Evolutionary conservation across 352 stramenopile genomes (phyloP).

Genomic region (Achlya hypogyna): DNA sequence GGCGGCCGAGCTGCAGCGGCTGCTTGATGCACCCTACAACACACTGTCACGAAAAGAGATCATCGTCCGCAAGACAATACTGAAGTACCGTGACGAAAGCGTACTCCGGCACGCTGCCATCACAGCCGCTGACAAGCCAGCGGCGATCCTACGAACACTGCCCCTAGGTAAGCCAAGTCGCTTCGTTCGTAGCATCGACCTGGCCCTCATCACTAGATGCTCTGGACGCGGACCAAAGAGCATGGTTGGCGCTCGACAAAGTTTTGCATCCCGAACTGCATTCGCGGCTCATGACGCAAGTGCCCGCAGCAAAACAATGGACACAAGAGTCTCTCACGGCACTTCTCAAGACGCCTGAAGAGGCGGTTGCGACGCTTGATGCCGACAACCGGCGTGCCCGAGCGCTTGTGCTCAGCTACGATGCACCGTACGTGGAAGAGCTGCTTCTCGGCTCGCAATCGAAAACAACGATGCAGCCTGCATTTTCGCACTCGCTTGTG

Average conservation of each 20-base stretch:
- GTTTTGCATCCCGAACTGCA: conserved; percentile 68
- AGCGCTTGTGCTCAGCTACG: conserved; percentile 56
- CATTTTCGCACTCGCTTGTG: conserved; percentile 29
- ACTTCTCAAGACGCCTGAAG: conserved; percentile 53
- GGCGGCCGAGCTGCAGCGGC: conserved; percentile 51
- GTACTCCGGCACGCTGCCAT: not conserved
- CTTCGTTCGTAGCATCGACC: no score
- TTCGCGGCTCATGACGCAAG: conserved; percentile 36
- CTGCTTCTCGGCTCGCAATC: conserved; percentile 22
- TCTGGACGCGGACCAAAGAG: conserved; percentile 51
- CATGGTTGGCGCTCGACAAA: conserved; percentile 62
- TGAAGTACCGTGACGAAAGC: conserved; percentile 47
- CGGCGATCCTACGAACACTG: not conserved
- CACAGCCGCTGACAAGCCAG: not conserved
- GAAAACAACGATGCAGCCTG: conserved; percentile 23
- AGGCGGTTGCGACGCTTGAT: conserved; percentile 59
- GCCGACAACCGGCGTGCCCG: conserved; percentile 47
- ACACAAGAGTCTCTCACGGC: conserved; percentile 49
- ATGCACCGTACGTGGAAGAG: conserved; percentile 43
- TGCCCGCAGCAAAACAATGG: conserved; percentile 32
- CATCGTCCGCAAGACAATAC: conserved; percentile 58
- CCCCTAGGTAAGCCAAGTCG: not conserved
- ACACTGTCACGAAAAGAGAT: conserved; percentile 65
- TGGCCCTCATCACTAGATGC: conserved; percentile 19
- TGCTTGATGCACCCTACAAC: conserved; percentile 68